These are phyloP conservation scores for Septoria petroselini DNA, from an alignment of 2,329 filamentous ascomycete species.

Conservation along the genomic window DNA sequence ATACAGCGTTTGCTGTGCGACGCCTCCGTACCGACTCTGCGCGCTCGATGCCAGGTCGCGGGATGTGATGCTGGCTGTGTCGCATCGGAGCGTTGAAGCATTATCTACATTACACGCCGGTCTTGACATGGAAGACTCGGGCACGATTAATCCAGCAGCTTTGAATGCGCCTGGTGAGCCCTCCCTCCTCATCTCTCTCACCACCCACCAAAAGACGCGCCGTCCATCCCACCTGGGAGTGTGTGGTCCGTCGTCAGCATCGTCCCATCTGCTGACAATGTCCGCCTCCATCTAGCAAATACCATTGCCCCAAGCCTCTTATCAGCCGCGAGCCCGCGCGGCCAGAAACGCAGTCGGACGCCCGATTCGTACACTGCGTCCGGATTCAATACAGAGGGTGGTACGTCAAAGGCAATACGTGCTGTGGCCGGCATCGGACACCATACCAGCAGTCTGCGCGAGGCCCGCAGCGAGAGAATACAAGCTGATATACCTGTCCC, in stretches of 20 bases:
- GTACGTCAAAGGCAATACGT: slow-evolving; percentile 56
- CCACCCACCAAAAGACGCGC: slow-evolving; percentile 25
- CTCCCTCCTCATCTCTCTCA: slow-evolving; percentile 5
- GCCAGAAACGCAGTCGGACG: slow-evolving; percentile 76
- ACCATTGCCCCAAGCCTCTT: slow-evolving; percentile 46
- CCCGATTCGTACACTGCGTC: slow-evolving; percentile 56
- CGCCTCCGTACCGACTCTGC: slow-evolving; percentile 18
- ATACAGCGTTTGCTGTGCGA: slow-evolving; percentile 28
- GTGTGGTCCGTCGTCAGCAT: background rate
- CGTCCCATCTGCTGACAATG: slow-evolving; percentile 20
- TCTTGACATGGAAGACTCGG: slow-evolving; percentile 64
- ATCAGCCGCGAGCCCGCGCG: slow-evolving; percentile 58
- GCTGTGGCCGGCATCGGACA: background rate
- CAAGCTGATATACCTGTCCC: slow-evolving; percentile 28
- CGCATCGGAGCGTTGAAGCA: slow-evolving; percentile 34
- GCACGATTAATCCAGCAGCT: slow-evolving; percentile 86
- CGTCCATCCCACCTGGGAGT: slow-evolving; percentile 4
- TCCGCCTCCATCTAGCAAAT: slow-evolving; percentile 36
- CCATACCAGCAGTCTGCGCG: background rate
- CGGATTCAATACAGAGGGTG: slow-evolving; percentile 58
- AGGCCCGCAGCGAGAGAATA: background rate
- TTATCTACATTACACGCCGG: slow-evolving; percentile 32
- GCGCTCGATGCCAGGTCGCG: slow-evolving; percentile 29
- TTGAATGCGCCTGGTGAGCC: slow-evolving; percentile 71
- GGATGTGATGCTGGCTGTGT: slow-evolving; percentile 41